These are phyloP conservation scores for Aspergillus sp. DNA, from an alignment of 2,329 filamentous ascomycete genomes.

Conservation along the genomic window DNA sequence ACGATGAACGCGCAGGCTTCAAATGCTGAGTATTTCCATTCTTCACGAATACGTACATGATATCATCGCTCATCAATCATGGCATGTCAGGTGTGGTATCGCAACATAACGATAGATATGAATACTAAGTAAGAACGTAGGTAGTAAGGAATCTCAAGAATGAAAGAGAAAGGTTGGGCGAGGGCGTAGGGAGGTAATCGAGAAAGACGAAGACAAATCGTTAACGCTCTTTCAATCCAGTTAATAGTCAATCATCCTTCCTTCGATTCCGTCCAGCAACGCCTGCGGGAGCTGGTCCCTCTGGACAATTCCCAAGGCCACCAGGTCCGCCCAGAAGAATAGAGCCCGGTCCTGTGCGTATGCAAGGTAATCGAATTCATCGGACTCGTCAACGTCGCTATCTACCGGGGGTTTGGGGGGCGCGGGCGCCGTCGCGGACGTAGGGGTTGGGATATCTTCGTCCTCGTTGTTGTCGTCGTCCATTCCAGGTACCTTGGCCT, in stretches of 20 bases:
- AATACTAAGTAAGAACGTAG: background rate
- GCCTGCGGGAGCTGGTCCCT: conserved; percentile 72
- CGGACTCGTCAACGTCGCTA: conserved; percentile 56
- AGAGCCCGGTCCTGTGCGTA: conserved; percentile 89
- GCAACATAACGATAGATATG: conserved; percentile 5
- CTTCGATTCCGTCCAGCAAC: conserved; percentile 65
- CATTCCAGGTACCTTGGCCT: conserved; percentile 80
- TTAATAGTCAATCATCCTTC: conserved; percentile 61
- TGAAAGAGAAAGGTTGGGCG: background rate
- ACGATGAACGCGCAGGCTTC: too few relatives aligned
- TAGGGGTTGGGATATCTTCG: too few relatives aligned
- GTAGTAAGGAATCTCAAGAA: background rate
- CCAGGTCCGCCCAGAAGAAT: conserved; percentile 92
- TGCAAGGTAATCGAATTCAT: conserved; percentile 88
- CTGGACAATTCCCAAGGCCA: conserved; percentile 72
- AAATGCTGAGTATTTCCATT: background rate
- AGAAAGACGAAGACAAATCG: background rate
- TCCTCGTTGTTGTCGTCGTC: conserved; percentile 38
- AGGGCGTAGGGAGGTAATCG: background rate
- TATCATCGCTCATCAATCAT: conserved; percentile 16
- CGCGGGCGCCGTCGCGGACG: conserved; percentile 1
- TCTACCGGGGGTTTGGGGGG: conserved; percentile 31
- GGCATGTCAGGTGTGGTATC: conserved; percentile 12
- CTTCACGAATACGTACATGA: conserved; percentile 14
- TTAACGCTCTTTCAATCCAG: background rate